Conservation (phyloP, 257 asterid species). For the Gynochthodes officinalis region DNA sequence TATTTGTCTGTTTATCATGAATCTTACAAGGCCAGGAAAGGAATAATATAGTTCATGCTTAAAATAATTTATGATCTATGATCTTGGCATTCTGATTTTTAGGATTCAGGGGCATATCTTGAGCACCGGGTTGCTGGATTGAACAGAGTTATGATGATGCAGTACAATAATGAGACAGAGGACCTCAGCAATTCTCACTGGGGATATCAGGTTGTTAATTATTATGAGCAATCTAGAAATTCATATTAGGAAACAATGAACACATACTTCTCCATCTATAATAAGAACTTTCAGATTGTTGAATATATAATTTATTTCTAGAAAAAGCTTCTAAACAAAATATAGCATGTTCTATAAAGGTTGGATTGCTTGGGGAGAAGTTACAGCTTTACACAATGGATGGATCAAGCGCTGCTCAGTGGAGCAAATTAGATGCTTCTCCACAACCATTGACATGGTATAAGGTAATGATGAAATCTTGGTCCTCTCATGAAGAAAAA, state of each 20-base stretch:
- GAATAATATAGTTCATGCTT: not conserved
- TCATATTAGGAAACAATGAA: not conserved
- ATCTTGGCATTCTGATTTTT: not conserved
- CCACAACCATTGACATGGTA: constrained; percentile 78
- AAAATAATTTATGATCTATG: not conserved
- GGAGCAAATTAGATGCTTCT: constrained; percentile 43
- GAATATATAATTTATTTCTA: not conserved
- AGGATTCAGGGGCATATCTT: constrained; percentile 84
- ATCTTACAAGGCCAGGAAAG: not conserved
- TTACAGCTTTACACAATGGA: constrained; percentile 43
- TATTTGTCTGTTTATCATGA: not conserved
- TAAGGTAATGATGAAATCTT: constrained; percentile 46
- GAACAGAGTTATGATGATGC: constrained; percentile 37
- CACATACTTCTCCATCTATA: not conserved
- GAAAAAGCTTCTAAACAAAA: not conserved
- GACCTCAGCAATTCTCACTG: constrained; percentile 43
- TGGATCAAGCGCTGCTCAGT: constrained; percentile 38
- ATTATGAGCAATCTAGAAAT: not conserved
- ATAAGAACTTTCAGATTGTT: not conserved
- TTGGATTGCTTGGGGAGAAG: constrained; percentile 78
- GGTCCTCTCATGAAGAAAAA: not conserved
- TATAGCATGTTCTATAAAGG: constrained; percentile 30
- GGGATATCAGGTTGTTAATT: constrained; percentile 68
- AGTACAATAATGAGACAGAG: constrained; percentile 21
- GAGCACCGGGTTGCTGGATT: constrained; percentile 62